Base-by-base conservation (phyloP, 2,329 filamentous ascomycete genomes). In the Colletotrichum sp. region DNA sequence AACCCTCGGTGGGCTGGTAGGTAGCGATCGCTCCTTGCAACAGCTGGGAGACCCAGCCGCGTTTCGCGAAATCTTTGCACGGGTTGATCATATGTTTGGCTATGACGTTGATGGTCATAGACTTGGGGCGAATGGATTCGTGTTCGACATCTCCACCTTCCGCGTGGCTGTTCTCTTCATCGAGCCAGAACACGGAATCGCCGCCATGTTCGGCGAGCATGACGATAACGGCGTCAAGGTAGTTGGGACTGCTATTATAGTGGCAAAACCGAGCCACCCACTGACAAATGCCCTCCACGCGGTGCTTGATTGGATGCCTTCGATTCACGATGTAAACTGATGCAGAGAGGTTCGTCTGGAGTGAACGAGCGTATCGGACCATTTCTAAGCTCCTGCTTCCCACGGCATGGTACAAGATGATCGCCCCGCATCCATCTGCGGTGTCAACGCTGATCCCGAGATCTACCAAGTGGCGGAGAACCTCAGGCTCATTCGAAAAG, bases 51-150 rank as follows among this genome's bases (percentile, higher is more conserved):
- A 28, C 26, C 52, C 52, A 56, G 52, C 52, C 24, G 13, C 52
- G 52, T 28, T 15, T 16, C 4, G 52, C 52, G 24, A 5, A 24
- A 28, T 56, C 24, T 56, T 28, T 18, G 21, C 1, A 10, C 0
- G 5, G 4, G 52, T 56, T 16, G 26, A 1, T 0, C 2, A 56
- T 56, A 0, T 56, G 1, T 0, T 5, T 28, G 1, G 15, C 7
- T 16, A 56, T 28, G 16, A 56, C 4, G 13, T 16, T 24, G 21
- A 56, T 18, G 26, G 15, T 18, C 52, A 56, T 56, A 8, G 52
- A 56, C 13, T 56, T 56, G 21, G 26, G 26, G 13, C 21, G 21
- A 48, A 48, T 48, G 43, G 18, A 48, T 3, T 21, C 9, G 5
- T 48, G n/a, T 48, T 21, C 43, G 43, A 21, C 43, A 13, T 21